Evolutionary conservation across 441 rosid genomes (phyloP).

Genomic region (Bocquillonia castaneifolia): DNA sequence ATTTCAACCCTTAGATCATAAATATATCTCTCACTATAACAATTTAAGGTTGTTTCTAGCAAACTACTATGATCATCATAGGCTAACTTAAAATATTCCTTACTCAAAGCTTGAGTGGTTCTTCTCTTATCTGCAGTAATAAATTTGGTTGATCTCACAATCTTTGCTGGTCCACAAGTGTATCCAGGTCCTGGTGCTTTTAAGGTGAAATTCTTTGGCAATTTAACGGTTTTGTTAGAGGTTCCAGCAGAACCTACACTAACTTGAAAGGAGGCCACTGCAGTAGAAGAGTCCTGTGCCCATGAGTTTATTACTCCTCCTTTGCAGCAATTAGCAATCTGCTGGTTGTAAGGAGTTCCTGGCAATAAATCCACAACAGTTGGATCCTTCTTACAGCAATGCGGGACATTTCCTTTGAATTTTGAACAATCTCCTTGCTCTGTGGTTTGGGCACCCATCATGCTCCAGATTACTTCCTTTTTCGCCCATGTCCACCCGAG

Average conservation of each 20-base stretch:
- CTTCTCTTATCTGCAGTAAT: conserved; percentile 55
- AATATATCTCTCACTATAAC: not conserved
- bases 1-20: not conserved
- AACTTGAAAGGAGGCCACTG: conserved; percentile 64
- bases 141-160: conserved; percentile 49
- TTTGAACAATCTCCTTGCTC: conserved; percentile 90
- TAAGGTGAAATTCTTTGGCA: conserved; percentile 71
- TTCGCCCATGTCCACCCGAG: conserved; percentile 81
- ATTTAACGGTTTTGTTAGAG: conserved; percentile 58
- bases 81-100: conserved; percentile 29
- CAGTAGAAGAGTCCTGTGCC: conserved; percentile 63
- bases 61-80: conserved; percentile 2
- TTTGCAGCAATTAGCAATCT: conserved; percentile 72
- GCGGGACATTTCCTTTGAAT: conserved; percentile 69
- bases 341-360: conserved; percentile 73
- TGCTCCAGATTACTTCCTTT: conserved; percentile 78
- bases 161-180: conserved; percentile 71
- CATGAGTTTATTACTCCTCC: conserved; percentile 75
- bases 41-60: not conserved
- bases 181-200: conserved; percentile 82
- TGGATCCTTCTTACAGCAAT: conserved; percentile 74
- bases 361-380: conserved; percentile 77
- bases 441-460: conserved; percentile 70
- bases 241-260: conserved; percentile 76
- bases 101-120: conserved; percentile 76